Evolutionary conservation across 371 early-diverging fungal species (phyloP), one percentile per base, ranked within the genome.

Genomic region (Fennellomyces sp.): DNA sequence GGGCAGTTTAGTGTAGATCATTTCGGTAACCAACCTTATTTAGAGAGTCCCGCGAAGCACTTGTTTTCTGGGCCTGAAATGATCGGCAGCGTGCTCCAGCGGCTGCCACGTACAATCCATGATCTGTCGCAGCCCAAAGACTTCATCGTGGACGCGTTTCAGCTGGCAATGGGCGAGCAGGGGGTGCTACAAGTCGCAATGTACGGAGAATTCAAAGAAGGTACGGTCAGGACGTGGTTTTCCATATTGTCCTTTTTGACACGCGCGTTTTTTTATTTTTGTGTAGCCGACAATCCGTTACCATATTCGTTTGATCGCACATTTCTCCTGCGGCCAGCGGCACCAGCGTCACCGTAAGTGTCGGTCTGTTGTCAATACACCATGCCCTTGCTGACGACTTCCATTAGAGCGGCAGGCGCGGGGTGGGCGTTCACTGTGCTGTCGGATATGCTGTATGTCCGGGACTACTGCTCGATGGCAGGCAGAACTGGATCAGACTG

Each of bases 171-270:
- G 12, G 76, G 75, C 1, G 45, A 80, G 25, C 26, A 69, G 0
- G 41, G 78, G 13, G 69, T 58, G 19, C 52, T 86, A 21, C 80
- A 84, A 53, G 42, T 61, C 30, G 25, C 54, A 11, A 17, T 61
- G 39, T 60, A 68, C 17, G 88, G 88, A 31, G 85, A 85, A 60
- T 85, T 88, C 49, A 69, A 67, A 41, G 82, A 84, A 69, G 75
- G 77, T 79, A 59, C 25, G 39, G 11, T 33, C 45, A 45, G 45
- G n/a, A 45, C 17, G 5, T 23, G 5, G 23, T 23, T 45, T 45
- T 45, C 45, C 45, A 45, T 45, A 45, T 21, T 45, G 45, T 45
- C 21, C 5, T 45, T 45, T 45, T 23, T 45, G 45, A 45, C 45
- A 45, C 45, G 45, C 45, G 41, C n/a, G 12, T n/a, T n/a, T 13